Evolutionary conservation across 1,139 yeast species (phyloP).

Genomic region (Suhomyces maxii): DNA sequence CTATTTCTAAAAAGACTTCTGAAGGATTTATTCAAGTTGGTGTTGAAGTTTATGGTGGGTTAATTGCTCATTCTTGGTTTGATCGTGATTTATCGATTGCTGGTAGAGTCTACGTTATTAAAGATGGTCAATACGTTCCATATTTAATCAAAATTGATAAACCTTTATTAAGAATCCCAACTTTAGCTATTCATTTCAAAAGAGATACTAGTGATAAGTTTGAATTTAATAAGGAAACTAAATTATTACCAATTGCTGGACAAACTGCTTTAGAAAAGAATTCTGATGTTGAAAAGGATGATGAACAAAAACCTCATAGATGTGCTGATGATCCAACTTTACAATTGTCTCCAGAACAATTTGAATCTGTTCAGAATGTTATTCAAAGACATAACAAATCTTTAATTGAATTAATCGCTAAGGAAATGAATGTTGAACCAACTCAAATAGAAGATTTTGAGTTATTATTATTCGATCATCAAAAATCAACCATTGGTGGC

Average conservation of each 20-base stretch:
- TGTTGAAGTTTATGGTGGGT: conserved; percentile 94
- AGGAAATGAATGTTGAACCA: conserved; percentile 51
- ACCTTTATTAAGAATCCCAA: conserved; percentile 89
- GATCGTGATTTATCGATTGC: conserved; percentile 92
- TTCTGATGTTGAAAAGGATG: conserved; percentile 19
- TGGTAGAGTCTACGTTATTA: conserved; percentile 77
- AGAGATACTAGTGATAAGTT: conserved; percentile 75
- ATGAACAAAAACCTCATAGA: conserved; percentile 27
- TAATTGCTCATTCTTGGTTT: conserved; percentile 90
- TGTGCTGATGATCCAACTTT: conserved; percentile 49
- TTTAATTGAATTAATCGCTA: conserved; percentile 66
- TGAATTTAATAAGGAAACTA: conserved; percentile 87
- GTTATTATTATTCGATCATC: conserved; percentile 82
- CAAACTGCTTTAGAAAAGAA: conserved; percentile 45
- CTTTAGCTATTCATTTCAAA: conserved; percentile 89
- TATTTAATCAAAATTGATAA: conserved; percentile 74
- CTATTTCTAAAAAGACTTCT: conserved; percentile 68
- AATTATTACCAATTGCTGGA: conserved; percentile 85
- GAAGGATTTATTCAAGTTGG: conserved; percentile 90
- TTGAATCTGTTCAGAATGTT: conserved; percentile 64
- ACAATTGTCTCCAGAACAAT: conserved; percentile 52
- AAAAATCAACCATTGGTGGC: conserved; percentile 82
- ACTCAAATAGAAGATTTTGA: conserved; percentile 84
- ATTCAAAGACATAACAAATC: conserved; percentile 76
- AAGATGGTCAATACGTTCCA: conserved; percentile 55